Percentiles rank a stretch among this genome's conserved stretches.
These are phyloP conservation scores for Pseudocercospora cruenta DNA, from an alignment of 2,329 filamentous ascomycete species.

Conservation along the genomic window DNA sequence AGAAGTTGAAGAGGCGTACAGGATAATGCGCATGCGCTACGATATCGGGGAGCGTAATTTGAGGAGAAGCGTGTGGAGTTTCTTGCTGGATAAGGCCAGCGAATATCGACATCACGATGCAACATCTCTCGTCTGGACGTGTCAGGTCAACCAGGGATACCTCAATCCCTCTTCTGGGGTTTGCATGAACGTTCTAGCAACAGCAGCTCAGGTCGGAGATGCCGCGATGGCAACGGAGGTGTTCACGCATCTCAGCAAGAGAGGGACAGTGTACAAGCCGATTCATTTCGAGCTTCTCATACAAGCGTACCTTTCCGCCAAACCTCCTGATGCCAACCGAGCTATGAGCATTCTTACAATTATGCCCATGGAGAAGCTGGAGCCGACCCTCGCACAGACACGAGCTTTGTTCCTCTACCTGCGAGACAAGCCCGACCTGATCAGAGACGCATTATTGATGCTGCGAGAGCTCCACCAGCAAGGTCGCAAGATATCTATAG, in stretches of 20 bases:
- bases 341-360: slow-evolving; percentile 73
- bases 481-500: slow-evolving; percentile 56
- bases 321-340: slow-evolving; percentile 60
- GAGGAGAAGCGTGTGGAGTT: slow-evolving; percentile 65
- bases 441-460: slow-evolving; percentile 57
- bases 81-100: slow-evolving; percentile 76
- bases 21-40: slow-evolving; percentile 65
- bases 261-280: slow-evolving; percentile 60
- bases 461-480: slow-evolving; percentile 60
- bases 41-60: slow-evolving; percentile 48
- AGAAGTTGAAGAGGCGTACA: slow-evolving; percentile 77
- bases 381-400: slow-evolving; percentile 63
- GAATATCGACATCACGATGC: slow-evolving; percentile 62
- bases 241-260: slow-evolving; percentile 65
- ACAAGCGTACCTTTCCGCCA: slow-evolving; percentile 65
- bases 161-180: slow-evolving; percentile 67
- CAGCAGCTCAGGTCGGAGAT: slow-evolving; percentile 72
- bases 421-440: slow-evolving; percentile 48
- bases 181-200: slow-evolving; percentile 69
- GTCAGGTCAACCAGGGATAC: slow-evolving; percentile 61
- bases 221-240: slow-evolving; percentile 70
- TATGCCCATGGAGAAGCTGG: slow-evolving; percentile 68
- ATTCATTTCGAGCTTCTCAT: slow-evolving; percentile 82
- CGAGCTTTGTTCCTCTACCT: slow-evolving; percentile 65
- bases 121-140: slow-evolving; percentile 72